A percentile compares a stretch with the other conserved stretches of the same genome.
phyloP scores from a whole-genome alignment of 1,139 yeast species.

The Citeromyces hawaiiensis region DNA sequence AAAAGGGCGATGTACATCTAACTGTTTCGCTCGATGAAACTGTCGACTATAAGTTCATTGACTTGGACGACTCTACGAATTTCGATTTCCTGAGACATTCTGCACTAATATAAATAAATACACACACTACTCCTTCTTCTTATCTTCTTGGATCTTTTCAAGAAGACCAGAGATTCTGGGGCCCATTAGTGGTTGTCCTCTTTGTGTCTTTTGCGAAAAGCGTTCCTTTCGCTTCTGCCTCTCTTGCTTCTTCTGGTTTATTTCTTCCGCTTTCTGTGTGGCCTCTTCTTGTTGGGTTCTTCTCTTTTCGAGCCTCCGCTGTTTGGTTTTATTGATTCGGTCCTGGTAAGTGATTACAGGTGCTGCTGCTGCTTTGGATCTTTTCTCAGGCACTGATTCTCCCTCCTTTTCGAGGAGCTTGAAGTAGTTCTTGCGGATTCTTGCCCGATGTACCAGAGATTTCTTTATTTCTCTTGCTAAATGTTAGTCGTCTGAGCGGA shows the following conservation, averaged over 20 bases:
- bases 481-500: neutral
- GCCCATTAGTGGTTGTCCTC: constrained; percentile 88
- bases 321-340: constrained; percentile 15
- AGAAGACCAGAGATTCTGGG: constrained; percentile 71
- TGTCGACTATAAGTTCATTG: neutral
- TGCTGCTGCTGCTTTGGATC: constrained; percentile 10
- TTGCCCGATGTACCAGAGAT: constrained; percentile 71
- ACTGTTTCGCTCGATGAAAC: too few relatives aligned
- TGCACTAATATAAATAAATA: constrained; percentile 1
- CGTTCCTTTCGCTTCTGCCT: constrained; percentile 22
- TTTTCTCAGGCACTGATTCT: constrained; percentile 24
- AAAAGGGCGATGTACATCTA: neutral
- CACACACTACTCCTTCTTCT: constrained; percentile 6
- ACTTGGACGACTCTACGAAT: neutral
- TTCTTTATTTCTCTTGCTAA: constrained; percentile 47
- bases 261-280: constrained; percentile 9
- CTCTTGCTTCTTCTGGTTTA: constrained; percentile 10
- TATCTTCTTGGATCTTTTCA: constrained; percentile 57
- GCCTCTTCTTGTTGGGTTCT: constrained; percentile 16
- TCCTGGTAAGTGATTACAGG: constrained; percentile 21
- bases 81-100: constrained; percentile 1
- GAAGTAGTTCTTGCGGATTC: constrained; percentile 71
- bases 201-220: constrained; percentile 38
- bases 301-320: constrained; percentile 13
- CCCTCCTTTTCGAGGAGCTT: constrained; percentile 71